Evolutionary conservation across 768 basidiomycete genomes (phyloP).

Genomic region (Psilocybe cyanescens): DNA sequence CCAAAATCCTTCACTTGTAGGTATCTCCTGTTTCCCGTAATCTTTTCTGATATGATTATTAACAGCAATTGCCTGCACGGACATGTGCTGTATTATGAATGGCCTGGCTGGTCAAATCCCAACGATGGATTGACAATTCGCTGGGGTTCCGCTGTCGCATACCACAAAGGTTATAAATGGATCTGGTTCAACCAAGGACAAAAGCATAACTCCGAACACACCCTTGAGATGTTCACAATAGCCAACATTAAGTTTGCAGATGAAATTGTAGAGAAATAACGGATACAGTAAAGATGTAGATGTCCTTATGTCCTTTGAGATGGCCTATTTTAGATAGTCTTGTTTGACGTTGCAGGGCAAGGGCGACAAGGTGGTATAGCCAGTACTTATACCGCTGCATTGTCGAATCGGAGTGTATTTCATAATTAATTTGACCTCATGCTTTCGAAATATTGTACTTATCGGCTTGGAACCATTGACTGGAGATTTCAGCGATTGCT

Average conservation of each 20-base stretch:
- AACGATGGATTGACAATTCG: conserved; percentile 38
- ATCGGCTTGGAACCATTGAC: conserved; percentile 70
- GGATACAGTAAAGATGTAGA: not conserved
- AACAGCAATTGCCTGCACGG: conserved; percentile 47
- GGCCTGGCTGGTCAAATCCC: conserved; percentile 50
- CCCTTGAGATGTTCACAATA: conserved; percentile 36
- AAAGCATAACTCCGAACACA: conserved; percentile 18
- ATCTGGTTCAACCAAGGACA: conserved; percentile 47
- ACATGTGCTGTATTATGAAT: conserved; percentile 43
- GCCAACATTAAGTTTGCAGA: conserved; percentile 44
- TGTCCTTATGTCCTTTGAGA: no score
- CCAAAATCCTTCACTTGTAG: conserved; percentile 55
- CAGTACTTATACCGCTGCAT: no score
- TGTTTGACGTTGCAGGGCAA: no score
- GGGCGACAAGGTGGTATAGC: no score
- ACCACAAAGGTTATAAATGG: conserved; percentile 54
- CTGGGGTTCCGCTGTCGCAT: conserved; percentile 48
- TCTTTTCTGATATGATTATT: not conserved
- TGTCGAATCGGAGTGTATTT: not conserved
- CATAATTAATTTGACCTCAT: conserved; percentile 3
- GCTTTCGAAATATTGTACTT: conserved; percentile 34
- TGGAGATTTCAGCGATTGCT: conserved; percentile 64
- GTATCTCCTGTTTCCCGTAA: conserved; percentile 20
- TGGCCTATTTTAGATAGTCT: no score
- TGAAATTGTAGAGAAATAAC: conserved; percentile 24